A percentile compares a stretch with the other conserved stretches of the same genome.
Evolutionary conservation across 2,329 filamentous ascomycete genomes (phyloP).

Genomic region (Byssothecium circinans): DNA sequence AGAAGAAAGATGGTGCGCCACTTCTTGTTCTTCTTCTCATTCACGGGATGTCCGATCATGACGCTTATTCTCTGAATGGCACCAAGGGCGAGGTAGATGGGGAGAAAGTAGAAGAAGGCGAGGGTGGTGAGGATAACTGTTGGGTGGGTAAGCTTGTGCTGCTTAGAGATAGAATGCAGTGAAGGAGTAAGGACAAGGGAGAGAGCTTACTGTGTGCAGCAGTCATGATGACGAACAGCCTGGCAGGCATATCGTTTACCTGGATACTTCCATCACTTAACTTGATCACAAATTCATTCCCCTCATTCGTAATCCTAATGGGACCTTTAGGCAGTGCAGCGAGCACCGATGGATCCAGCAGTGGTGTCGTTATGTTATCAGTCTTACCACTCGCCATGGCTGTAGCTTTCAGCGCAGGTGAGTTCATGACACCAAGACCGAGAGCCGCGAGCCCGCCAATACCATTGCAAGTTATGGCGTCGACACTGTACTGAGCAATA

Average conservation of each 20-base stretch:
- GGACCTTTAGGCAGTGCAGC: conserved; percentile 25
- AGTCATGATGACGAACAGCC: conserved; percentile 23
- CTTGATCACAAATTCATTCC: conserved; percentile 26
- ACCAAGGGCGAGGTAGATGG: conserved; percentile 28
- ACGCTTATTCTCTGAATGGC: conserved; percentile 29
- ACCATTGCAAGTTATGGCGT: conserved; percentile 29
- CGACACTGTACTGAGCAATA: conserved; percentile 18
- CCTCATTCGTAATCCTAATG: conserved; percentile 25
- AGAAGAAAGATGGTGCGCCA: conserved; percentile 27
- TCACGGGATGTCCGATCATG: conserved; percentile 25
- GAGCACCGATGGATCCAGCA: conserved; percentile 20
- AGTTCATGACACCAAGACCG: conserved; percentile 19
- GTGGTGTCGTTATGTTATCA: background rate
- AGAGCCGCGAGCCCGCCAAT: conserved; percentile 28
- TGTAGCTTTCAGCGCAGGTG: conserved; percentile 13
- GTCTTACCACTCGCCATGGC: background rate
- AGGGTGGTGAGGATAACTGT: conserved; percentile 24
- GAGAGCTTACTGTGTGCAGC: conserved; percentile 27
- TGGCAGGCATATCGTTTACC: conserved; percentile 23
- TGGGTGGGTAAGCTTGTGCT: background rate
- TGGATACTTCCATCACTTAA: conserved; percentile 19
- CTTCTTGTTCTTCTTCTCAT: conserved; percentile 27
- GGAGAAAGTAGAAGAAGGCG: conserved; percentile 29
- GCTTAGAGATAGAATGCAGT: background rate
- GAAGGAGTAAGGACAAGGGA: background rate